Conservation (phyloP, 495 filamentous ascomycete genomes). For the Xylaria sp. region DNA sequence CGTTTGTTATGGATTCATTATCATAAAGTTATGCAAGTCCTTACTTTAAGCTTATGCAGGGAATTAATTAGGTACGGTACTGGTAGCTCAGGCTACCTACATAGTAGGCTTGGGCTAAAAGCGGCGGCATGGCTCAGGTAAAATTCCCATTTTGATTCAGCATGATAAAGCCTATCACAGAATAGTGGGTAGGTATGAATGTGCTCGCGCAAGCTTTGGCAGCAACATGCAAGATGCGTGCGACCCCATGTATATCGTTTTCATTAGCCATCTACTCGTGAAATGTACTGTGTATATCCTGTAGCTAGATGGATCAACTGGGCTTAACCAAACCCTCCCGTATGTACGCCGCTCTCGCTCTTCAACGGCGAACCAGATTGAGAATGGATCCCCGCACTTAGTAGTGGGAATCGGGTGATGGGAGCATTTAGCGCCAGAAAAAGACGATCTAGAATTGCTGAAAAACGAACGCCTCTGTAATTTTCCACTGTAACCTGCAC, state of each 20-base stretch:
- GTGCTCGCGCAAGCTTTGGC: slow-evolving; percentile 2
- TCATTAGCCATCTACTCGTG: slow-evolving; percentile 17
- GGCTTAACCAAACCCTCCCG: background rate
- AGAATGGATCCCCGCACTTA: background rate
- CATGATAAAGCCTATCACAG: no score
- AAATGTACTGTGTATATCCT: background rate
- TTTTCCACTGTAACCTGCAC: slow-evolving; percentile 2
- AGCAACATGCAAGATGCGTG: background rate
- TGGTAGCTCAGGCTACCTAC: no score
- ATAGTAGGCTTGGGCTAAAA: no score
- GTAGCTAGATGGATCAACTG: background rate
- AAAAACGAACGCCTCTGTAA: background rate
- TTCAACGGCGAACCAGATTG: background rate
- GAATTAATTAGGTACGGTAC: no score
- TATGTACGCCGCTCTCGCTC: background rate
- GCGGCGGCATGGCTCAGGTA: no score
- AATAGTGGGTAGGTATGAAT: background rate
- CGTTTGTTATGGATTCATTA: no score
- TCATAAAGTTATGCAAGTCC: no score
- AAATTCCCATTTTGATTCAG: no score
- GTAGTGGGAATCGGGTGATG: background rate
- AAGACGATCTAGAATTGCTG: slow-evolving; percentile 3
- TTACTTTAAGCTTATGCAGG: no score
- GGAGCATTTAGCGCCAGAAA: slow-evolving; percentile 4
- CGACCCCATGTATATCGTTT: background rate